Evolutionary conservation across 768 basidiomycete species (phyloP), one percentile per base, ranked within the genome.

Genomic region (Serendipita sp.): DNA sequence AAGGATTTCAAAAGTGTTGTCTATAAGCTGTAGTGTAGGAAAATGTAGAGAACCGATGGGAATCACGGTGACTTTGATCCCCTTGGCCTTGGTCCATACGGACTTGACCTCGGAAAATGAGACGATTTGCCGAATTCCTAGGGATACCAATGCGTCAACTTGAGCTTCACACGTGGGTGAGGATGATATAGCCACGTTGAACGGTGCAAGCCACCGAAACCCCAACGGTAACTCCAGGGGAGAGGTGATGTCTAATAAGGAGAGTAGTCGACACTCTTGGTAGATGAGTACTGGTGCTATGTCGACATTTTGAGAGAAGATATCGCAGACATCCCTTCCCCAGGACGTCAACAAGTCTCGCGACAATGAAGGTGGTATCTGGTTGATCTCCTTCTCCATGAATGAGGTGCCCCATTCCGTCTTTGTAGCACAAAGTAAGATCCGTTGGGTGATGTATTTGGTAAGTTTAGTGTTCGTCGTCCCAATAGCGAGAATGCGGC

Each of bases 191-290:
- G 84, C 83, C 34, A 84, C 70, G 63, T 79, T 76, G 69, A 78
- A 80, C 3, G 83, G 83, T 37, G 84, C 72, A 3, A 86, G 75
- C 83, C 83, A 86, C 8, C 83, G 76, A 70, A 85, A 84, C 71
- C 81, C 84, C 4, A 83, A 78, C 30, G 81, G 82, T 0, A 84
- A 71, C 63, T 37, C 16, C 3, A 41, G 63, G 8, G 38, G 30
- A 48, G 35, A 18, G 53, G 64, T 16, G 32, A 16, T 7, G 2
- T 53, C 48, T 41, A 7, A 7, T 5, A 13, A 13, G 38, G 38
- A 7, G 38, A 7, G 13, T 13, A 41, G 13, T 13, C 13, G 38
- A 13, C 13, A 41, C 1, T 41, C 38, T 41, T 2, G 38, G 5
- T 5, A 5, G 13, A 41, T 41, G 13, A 2, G 5, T 7, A 13